A percentile compares a stretch with the other conserved stretches of the same genome.
phyloP scores from a whole-genome alignment of 2,329 filamentous ascomycete species.

The Fusarium sp. region DNA sequence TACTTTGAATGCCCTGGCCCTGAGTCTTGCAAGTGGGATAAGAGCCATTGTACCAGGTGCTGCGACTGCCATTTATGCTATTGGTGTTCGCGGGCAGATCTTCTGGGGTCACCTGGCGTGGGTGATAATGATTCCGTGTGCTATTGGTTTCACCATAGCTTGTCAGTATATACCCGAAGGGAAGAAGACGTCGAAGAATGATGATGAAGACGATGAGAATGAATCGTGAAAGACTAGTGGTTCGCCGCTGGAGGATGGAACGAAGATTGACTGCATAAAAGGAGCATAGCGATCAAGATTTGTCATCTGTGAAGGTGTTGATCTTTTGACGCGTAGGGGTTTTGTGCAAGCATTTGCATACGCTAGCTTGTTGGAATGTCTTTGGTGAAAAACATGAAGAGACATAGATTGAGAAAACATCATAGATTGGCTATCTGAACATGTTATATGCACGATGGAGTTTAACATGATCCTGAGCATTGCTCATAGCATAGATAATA shows the following conservation, averaged over 20 bases:
- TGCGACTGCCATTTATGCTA: constrained; percentile 75
- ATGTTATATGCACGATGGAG: not conserved
- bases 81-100: constrained; percentile 72
- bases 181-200: constrained; percentile 28
- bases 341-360: not conserved
- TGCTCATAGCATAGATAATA: not conserved
- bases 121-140: constrained; percentile 51
- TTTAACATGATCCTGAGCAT: not conserved
- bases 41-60: constrained; percentile 75
- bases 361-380: not conserved
- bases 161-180: constrained; percentile 48
- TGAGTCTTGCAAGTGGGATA: constrained; percentile 72
- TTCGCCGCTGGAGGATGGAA: not conserved
- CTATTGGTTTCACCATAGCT: constrained; percentile 45
- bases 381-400: not conserved
- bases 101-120: constrained; percentile 68
- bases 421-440: not conserved
- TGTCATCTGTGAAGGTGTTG: not conserved
- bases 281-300: not conserved
- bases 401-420: not conserved
- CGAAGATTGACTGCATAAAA: no score
- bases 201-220: constrained; percentile 25
- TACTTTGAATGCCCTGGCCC: constrained; percentile 72
- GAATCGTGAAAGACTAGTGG: not conserved
- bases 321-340: not conserved